phyloP scores from a whole-genome alignment of 805 yeast genomes.

The Priceomyces carsonii region DNA sequence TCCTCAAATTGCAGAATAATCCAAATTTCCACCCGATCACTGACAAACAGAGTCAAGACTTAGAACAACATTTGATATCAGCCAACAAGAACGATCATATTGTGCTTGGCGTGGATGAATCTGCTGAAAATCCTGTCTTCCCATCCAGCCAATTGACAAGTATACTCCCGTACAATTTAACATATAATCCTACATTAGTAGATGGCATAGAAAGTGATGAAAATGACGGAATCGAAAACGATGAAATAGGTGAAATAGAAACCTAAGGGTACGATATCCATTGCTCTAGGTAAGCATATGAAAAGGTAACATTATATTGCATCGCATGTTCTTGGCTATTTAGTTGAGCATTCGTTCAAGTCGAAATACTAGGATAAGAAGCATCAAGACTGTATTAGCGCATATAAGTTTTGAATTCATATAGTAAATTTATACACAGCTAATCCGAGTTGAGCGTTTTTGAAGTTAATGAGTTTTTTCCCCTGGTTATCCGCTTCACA shows the following conservation, averaged over 20 bases:
- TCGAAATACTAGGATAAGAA: no score
- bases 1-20: constrained; percentile 27
- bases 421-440: no score
- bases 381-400: no score
- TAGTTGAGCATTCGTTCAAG: no score
- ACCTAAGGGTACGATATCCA: no score
- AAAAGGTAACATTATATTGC: no score
- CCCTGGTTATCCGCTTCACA: no score
- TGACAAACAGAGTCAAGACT: constrained; percentile 21
- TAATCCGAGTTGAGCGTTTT: no score
- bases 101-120: constrained; percentile 23
- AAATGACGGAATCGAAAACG: constrained; percentile 14
- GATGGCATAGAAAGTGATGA: constrained; percentile 7
- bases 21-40: constrained; percentile 28
- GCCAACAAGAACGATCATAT: constrained; percentile 31
- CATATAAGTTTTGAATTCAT: no score
- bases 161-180: constrained; percentile 33
- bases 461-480: no score
- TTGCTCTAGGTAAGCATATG: no score
- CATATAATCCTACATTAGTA: constrained; percentile 19
- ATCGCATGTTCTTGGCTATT: no score
- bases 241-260: constrained; percentile 27
- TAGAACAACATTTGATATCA: constrained; percentile 14
- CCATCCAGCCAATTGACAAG: constrained; percentile 25
- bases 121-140: constrained; percentile 10